Evolutionary conservation across 2,329 filamentous ascomycete species (phyloP).

Genomic region (Ilyonectria destructans): DNA sequence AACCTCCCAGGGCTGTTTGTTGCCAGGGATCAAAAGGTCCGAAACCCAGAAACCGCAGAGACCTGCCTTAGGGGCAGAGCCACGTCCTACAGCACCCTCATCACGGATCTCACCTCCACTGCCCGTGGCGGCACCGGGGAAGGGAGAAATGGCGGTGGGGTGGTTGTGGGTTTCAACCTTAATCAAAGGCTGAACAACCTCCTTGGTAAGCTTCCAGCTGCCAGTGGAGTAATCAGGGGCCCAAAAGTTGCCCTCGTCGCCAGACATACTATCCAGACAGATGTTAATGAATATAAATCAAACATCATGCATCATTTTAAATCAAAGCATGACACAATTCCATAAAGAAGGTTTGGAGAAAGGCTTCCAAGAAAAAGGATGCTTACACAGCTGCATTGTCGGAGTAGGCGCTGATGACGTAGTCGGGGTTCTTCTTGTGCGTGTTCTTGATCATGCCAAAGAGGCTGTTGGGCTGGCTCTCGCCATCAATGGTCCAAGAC

Average conservation of each 20-base stretch:
- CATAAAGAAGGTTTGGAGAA: neutral
- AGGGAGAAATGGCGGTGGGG: constrained; percentile 95
- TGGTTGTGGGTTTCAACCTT: constrained; percentile 99
- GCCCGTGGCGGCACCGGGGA: constrained; percentile 92
- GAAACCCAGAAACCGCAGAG: constrained; percentile 96
- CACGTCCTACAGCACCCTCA: constrained; percentile 93
- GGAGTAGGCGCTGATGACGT: constrained; percentile 95
- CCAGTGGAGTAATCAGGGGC: constrained; percentile 89
- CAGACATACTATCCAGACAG: constrained; percentile 50
- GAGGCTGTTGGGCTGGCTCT: constrained; percentile 83
- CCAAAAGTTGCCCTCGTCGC: constrained; percentile 74
- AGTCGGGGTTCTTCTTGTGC: constrained; percentile 84
- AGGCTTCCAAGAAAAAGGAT: neutral
- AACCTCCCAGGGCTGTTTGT: constrained; percentile 89
- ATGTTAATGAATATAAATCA: constrained; percentile 17
- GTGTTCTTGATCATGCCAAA: constrained; percentile 99
- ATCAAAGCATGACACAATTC: neutral
- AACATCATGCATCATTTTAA: neutral
- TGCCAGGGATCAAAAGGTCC: constrained; percentile 89
- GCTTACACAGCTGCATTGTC: constrained; percentile 92
- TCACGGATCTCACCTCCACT: constrained; percentile 97
- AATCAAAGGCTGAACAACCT: constrained; percentile 88
- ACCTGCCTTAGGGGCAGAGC: constrained; percentile 93
- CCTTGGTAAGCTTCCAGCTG: constrained; percentile 89
- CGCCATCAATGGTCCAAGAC: constrained; percentile 93